These are phyloP conservation scores for Coprinopsis strossmayeri DNA, from an alignment of 768 basidiomycete species.

Conservation along the genomic window DNA sequence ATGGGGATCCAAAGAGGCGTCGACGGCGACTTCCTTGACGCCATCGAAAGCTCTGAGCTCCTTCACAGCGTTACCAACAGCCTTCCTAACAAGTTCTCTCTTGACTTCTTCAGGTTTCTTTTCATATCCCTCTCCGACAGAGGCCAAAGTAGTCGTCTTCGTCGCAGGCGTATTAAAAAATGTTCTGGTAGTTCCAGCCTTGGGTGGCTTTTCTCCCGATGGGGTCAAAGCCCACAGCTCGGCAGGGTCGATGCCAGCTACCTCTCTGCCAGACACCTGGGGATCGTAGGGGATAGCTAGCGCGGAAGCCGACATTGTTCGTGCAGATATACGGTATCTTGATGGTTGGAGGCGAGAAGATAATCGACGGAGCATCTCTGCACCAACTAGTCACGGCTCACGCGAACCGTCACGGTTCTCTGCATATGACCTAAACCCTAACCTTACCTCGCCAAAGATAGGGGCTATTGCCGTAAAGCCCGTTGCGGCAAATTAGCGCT, in stretches of 20 bases:
- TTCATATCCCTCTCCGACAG: constrained; percentile 50
- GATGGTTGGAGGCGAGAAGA: constrained; percentile 18
- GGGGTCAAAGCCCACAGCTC: constrained; percentile 47
- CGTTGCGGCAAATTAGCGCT: no score
- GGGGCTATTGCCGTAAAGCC: no score
- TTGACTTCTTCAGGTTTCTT: constrained; percentile 37
- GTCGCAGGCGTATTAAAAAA: constrained; percentile 51
- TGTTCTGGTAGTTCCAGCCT: constrained; percentile 56
- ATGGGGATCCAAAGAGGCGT: constrained; percentile 63
- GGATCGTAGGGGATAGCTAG: constrained; percentile 56
- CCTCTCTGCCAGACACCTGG: constrained; percentile 22
- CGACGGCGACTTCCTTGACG: constrained; percentile 54
- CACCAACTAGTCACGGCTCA: constrained; percentile 7
- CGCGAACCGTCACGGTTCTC: neutral
- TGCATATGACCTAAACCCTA: constrained; percentile 6
- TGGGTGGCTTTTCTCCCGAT: constrained; percentile 45
- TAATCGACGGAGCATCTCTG: constrained; percentile 20
- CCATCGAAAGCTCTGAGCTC: constrained; percentile 57
- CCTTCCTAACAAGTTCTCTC: constrained; percentile 64
- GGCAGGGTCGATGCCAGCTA: constrained; percentile 35
- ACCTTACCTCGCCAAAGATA: neutral
- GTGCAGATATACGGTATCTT: constrained; percentile 15
- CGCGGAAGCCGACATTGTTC: constrained; percentile 48
- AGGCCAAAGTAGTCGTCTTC: constrained; percentile 48
- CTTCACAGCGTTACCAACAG: constrained; percentile 70